Conservation (phyloP, 2,329 filamentous ascomycete species). For the Alternaria rosae region DNA sequence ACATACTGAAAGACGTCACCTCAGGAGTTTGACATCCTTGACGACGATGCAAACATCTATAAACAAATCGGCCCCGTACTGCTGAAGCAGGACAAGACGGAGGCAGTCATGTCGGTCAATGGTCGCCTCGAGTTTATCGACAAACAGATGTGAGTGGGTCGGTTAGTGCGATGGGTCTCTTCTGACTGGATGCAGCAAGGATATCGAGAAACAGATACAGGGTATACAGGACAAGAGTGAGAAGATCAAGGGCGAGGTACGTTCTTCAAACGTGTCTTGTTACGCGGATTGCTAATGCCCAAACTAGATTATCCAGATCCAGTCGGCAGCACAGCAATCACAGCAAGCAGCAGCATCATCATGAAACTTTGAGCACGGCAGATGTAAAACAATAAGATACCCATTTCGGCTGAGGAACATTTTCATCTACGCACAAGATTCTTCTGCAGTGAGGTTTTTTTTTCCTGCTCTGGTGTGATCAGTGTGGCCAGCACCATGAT, state of each 20-base stretch:
- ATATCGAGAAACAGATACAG: slow-evolving; percentile 71
- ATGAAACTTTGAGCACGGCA: not conserved
- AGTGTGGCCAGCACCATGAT: no score
- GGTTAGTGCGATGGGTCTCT: not conserved
- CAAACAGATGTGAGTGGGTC: slow-evolving; percentile 79
- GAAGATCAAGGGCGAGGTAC: slow-evolving; percentile 69
- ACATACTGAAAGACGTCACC: slow-evolving; percentile 1
- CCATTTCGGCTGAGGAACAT: not conserved
- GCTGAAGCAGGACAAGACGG: slow-evolving; percentile 90
- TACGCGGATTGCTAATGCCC: slow-evolving; percentile 4
- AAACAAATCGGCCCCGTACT: slow-evolving; percentile 93
- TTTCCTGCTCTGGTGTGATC: not conserved
- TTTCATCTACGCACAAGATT: not conserved
- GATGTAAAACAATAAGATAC: slow-evolving; percentile 8
- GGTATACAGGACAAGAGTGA: slow-evolving; percentile 71
- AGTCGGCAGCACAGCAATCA: slow-evolving; percentile 34
- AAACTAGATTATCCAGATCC: slow-evolving; percentile 40
- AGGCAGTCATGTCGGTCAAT: slow-evolving; percentile 90
- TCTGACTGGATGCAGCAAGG: slow-evolving; percentile 58
- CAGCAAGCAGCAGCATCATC: slow-evolving; percentile 27
- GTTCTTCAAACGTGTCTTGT: not conserved
- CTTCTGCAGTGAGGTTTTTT: not conserved
- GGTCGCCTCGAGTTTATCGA: slow-evolving; percentile 90
- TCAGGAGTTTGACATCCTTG: slow-evolving; percentile 82
- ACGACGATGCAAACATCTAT: slow-evolving; percentile 88